These are phyloP conservation scores for Celoporthe dispersa DNA, from an alignment of 2,329 filamentous ascomycete species.

Conservation along the genomic window DNA sequence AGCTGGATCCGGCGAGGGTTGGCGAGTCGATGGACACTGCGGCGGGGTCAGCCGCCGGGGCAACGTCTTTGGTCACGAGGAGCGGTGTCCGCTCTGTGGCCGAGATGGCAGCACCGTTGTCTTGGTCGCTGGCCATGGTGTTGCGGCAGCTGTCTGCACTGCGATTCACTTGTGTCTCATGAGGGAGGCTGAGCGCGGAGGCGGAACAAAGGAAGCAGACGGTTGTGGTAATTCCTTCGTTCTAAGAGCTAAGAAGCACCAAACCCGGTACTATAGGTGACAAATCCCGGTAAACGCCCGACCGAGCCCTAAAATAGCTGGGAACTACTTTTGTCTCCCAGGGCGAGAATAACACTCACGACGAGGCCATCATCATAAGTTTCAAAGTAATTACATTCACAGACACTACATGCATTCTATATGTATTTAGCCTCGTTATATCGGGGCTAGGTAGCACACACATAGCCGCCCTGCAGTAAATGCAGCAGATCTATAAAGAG, in stretches of 20 bases:
- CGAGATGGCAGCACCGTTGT: neutral
- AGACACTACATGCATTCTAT: neutral
- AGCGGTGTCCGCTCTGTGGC: slow-evolving; percentile 40
- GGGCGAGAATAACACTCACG: neutral
- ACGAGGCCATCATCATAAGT: neutral
- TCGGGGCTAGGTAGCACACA: too few relatives aligned
- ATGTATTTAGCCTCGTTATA: too few relatives aligned
- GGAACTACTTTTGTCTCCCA: neutral
- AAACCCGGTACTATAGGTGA: neutral
- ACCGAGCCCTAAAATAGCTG: neutral
- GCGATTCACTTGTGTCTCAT: neutral
- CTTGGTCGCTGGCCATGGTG: neutral
- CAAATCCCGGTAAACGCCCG: neutral
- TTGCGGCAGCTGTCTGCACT: neutral
- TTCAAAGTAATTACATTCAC: too few relatives aligned
- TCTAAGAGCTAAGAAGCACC: neutral
- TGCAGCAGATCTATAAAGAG: too few relatives aligned
- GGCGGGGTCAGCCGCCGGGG: slow-evolving; percentile 29
- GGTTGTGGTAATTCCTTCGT: neutral
- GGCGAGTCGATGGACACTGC: slow-evolving; percentile 22
- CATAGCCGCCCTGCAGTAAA: too few relatives aligned
- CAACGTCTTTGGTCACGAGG: slow-evolving; percentile 32
- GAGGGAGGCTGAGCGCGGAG: neutral
- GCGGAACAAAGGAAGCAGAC: neutral
- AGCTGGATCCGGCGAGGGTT: slow-evolving; percentile 30